These are phyloP conservation scores for Erysimum cheiri DNA, from an alignment of 441 rosid species.

Conservation along the genomic window DNA sequence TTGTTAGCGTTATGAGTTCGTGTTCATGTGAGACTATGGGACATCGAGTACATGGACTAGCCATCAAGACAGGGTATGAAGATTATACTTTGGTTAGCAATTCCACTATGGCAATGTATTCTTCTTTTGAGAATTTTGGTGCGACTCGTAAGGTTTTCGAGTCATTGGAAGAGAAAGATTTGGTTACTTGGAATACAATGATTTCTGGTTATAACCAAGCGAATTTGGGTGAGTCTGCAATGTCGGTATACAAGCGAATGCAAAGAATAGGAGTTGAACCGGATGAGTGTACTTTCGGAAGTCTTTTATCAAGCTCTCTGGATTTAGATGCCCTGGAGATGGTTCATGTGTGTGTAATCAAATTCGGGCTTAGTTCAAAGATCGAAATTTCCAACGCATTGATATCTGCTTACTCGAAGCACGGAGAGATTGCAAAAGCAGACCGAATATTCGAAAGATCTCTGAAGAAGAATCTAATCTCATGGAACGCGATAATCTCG, in stretches of 20 bases:
- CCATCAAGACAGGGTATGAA: slow-evolving; percentile 56
- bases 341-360: slow-evolving; percentile 52
- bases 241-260: slow-evolving; percentile 51
- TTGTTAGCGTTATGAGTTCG: slow-evolving; percentile 62
- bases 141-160: slow-evolving; percentile 46
- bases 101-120: slow-evolving; percentile 60
- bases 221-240: slow-evolving; percentile 44
- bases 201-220: slow-evolving; percentile 57
- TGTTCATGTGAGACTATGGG: slow-evolving; percentile 48
- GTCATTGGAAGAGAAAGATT: slow-evolving; percentile 56
- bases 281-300: slow-evolving; percentile 66
- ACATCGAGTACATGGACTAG: slow-evolving; percentile 49
- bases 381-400: slow-evolving; percentile 60
- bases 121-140: slow-evolving; percentile 44
- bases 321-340: slow-evolving; percentile 44
- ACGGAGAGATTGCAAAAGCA: slow-evolving; percentile 51
- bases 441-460: slow-evolving; percentile 50
- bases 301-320: slow-evolving; percentile 54
- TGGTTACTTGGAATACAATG: slow-evolving; percentile 68
- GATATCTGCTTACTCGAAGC: slow-evolving; percentile 62
- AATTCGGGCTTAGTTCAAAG: slow-evolving; percentile 51
- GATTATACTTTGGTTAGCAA: slow-evolving; percentile 55
- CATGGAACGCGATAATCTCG: slow-evolving; percentile 65
- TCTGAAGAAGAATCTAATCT: slow-evolving; percentile 50
- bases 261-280: slow-evolving; percentile 50